A percentile compares a stretch with the other conserved stretches of the same genome.
Evolutionary conservation across 768 basidiomycete species (phyloP).

Genomic region (Goffeauzyma gilvescens): DNA sequence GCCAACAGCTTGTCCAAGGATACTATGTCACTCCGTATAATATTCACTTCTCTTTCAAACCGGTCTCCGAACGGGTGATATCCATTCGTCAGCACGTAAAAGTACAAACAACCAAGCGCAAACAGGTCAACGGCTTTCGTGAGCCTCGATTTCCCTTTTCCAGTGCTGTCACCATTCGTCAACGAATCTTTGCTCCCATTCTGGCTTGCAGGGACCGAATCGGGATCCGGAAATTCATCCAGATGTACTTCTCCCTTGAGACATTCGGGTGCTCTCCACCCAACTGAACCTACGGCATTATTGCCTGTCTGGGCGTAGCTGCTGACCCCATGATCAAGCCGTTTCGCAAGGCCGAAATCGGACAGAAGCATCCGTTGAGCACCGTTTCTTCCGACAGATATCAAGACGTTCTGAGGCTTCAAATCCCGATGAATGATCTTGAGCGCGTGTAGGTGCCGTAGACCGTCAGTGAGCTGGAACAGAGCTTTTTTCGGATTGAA

Average conservation of each 20-base stretch:
- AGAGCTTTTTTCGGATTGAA: conserved; percentile 80
- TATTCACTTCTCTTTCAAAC: conserved; percentile 85
- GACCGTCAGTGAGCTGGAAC: conserved; percentile 64
- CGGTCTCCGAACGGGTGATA: conserved; percentile 84
- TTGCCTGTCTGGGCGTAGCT: conserved; percentile 79
- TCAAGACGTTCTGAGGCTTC: conserved; percentile 92
- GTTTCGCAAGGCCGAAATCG: conserved; percentile 93
- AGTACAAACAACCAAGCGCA: conserved; percentile 85
- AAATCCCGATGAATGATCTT: conserved; percentile 97
- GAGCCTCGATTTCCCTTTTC: conserved; percentile 42
- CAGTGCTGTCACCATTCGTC: conserved; percentile 14
- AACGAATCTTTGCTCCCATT: background rate
- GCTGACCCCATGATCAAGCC: conserved; percentile 84
- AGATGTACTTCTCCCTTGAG: conserved; percentile 81
- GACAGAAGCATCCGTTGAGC: conserved; percentile 37
- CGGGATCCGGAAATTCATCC: conserved; percentile 47
- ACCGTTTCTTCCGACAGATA: conserved; percentile 50
- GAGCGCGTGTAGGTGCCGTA: conserved; percentile 75
- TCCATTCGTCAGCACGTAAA: conserved; percentile 74
- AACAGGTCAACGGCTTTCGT: conserved; percentile 96
- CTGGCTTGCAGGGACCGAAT: no score
- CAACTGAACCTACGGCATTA: conserved; percentile 79
- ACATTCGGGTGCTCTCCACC: conserved; percentile 96
- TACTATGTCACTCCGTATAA: conserved; percentile 56
- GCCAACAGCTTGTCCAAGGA: conserved; percentile 50